Conservation (phyloP, 441 rosid genomes). For the Corymbia calophylla region DNA sequence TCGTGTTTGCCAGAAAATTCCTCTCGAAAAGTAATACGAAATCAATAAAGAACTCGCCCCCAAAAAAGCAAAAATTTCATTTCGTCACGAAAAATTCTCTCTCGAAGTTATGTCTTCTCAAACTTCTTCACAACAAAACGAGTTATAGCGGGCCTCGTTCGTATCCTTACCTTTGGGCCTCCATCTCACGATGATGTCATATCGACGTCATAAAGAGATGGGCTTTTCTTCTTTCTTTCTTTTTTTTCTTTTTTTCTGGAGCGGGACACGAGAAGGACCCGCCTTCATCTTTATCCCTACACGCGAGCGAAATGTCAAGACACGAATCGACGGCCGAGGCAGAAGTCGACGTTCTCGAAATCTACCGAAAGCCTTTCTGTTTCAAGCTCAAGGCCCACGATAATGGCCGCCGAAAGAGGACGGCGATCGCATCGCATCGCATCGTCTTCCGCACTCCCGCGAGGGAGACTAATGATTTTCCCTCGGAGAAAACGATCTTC, state of each 20-base stretch:
- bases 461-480: neutral
- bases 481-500: neutral
- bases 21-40: neutral
- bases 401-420: neutral
- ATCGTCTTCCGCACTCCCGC: neutral
- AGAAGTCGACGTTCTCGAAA: neutral
- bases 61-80: neutral
- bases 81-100: neutral
- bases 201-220: neutral
- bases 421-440: neutral
- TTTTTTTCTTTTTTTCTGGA: neutral
- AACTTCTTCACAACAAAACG: neutral
- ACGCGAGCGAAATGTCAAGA: neutral
- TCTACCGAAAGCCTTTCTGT: neutral
- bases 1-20: neutral
- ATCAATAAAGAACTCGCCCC: neutral
- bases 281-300: neutral
- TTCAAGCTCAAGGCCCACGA: neutral
- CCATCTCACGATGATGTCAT: neutral
- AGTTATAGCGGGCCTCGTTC: neutral
- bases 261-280: neutral
- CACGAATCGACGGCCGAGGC: neutral
- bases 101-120: neutral
- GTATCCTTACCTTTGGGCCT: neutral
- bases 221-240: fast-evolving